A percentile compares a stretch with the other conserved stretches of the same genome.
Evolutionary conservation across 768 basidiomycete species (phyloP).

Genomic region (Rubroboletus satanas): DNA sequence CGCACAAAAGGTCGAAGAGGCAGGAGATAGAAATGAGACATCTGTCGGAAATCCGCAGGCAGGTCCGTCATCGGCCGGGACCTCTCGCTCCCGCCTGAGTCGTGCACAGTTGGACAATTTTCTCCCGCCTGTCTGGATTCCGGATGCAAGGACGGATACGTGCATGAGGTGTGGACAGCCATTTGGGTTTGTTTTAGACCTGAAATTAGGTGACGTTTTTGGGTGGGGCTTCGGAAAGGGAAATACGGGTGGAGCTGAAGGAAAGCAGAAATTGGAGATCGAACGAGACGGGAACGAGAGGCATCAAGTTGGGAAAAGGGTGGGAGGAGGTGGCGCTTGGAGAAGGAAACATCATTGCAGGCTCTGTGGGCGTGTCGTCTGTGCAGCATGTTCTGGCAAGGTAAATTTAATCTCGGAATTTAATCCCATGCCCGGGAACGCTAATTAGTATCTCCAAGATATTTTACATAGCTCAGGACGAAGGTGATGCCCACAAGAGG

Average conservation of each 20-base stretch:
- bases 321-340: conserved; percentile 25
- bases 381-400: conserved; percentile 75
- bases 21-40: conserved; percentile 35
- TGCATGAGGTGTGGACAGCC: conserved; percentile 81
- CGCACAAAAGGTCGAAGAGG: conserved; percentile 47
- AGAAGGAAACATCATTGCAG: conserved; percentile 83
- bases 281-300: conserved; percentile 9
- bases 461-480: conserved; percentile 60
- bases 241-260: conserved; percentile 25
- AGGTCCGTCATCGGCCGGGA: background rate
- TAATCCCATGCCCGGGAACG: background rate
- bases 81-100: conserved; percentile 11
- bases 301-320: conserved; percentile 5
- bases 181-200: conserved; percentile 52
- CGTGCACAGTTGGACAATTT: conserved; percentile 47
- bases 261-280: conserved; percentile 10
- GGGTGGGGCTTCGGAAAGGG: conserved; percentile 37
- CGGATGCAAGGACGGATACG: conserved; percentile 73
- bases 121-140: conserved; percentile 90
- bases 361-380: conserved; percentile 82
- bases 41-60: background rate
- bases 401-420: conserved; percentile 37
- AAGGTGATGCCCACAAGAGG: conserved; percentile 44
- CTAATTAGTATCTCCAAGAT: conserved; percentile 46
- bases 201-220: conserved; percentile 25